phyloP scores from a whole-genome alignment of 2,329 filamentous ascomycete genomes.

The Zasmidium cellare region DNA sequence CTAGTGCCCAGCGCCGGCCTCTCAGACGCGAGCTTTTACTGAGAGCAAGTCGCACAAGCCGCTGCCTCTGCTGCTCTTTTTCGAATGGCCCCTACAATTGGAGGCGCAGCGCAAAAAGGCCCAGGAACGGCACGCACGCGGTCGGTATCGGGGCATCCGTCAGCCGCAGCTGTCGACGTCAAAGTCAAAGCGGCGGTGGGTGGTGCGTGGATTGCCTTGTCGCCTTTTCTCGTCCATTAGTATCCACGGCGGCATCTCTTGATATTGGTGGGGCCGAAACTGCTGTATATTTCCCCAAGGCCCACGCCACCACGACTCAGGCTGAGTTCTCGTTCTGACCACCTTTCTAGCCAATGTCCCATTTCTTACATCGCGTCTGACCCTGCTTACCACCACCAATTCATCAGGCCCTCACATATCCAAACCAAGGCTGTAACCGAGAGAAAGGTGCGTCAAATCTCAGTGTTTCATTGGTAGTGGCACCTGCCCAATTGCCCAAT shows the following conservation, averaged over 20 bases:
- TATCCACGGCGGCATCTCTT: background rate
- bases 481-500: background rate
- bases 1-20: conserved; percentile 1
- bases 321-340: background rate
- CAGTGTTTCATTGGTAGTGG: background rate
- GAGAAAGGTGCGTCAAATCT: background rate
- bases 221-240: background rate
- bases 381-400: background rate
- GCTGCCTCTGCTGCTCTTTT: conserved; percentile 1
- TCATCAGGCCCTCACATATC: background rate
- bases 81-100: background rate
- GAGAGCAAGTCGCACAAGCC: conserved; percentile 1
- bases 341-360: background rate
- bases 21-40: conserved; percentile 7
- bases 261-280: background rate
- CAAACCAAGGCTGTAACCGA: background rate
- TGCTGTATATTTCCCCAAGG: background rate
- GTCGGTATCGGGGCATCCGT: conserved; percentile 8
- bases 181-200: conserved; percentile 6
- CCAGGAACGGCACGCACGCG: background rate
- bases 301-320: background rate
- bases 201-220: background rate
- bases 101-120: conserved; percentile 7
- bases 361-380: background rate
- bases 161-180: conserved; percentile 9